A percentile compares a stretch with the other conserved stretches of the same genome.
These are phyloP conservation scores for Hura crepitans DNA, from an alignment of 441 rosid species.

Conservation along the genomic window DNA sequence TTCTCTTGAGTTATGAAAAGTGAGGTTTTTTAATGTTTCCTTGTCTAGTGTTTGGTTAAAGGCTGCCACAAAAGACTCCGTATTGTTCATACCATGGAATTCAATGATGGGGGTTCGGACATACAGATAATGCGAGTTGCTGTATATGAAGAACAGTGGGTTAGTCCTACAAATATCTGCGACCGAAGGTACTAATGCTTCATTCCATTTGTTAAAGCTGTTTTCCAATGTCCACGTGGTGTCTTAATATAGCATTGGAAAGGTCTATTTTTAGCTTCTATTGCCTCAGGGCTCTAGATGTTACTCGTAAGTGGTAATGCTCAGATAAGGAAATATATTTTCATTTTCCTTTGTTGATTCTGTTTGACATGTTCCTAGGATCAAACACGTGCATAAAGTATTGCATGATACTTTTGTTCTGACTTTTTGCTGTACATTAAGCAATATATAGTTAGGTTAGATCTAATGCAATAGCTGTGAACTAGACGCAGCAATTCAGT, in stretches of 20 bases:
- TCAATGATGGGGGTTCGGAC: slow-evolving; percentile 69
- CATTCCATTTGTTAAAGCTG: neutral
- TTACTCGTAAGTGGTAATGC: neutral
- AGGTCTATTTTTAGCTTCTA: neutral
- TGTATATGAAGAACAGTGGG: slow-evolving; percentile 85
- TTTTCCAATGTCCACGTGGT: neutral
- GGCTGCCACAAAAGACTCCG: slow-evolving; percentile 96
- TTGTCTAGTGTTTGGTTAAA: slow-evolving; percentile 75
- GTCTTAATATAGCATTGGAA: neutral
- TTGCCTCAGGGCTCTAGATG: neutral
- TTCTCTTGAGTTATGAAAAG: neutral
- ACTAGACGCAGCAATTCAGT: too few relatives aligned
- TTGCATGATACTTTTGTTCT: neutral
- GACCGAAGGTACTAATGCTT: slow-evolving; percentile 52
- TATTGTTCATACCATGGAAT: slow-evolving; percentile 79
- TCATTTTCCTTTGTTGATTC: neutral
- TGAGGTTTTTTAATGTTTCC: slow-evolving; percentile 12
- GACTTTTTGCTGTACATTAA: neutral
- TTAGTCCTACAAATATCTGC: slow-evolving; percentile 54
- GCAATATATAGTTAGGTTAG: neutral
- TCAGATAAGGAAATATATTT: neutral
- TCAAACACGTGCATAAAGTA: neutral
- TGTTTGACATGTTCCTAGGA: neutral
- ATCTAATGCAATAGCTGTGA: neutral
- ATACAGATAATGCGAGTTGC: slow-evolving; percentile 93